Evolutionary conservation across 169 alveolate species (phyloP).

Genomic region (Ichthyophthirius multifiliis): DNA sequence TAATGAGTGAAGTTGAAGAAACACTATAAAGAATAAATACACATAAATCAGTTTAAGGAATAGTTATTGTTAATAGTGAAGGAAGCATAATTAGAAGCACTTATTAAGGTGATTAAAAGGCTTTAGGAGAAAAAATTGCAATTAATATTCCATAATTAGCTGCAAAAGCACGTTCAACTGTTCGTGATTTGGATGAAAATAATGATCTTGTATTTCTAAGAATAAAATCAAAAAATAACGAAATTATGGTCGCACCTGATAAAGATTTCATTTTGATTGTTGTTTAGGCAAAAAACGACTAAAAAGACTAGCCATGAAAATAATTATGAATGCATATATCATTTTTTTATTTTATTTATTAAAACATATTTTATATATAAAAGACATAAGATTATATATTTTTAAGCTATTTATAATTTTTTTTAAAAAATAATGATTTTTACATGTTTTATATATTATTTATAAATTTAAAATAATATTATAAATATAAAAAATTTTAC

Average conservation of each 20-base stretch:
- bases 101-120: conserved; percentile 58
- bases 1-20: conserved; percentile 89
- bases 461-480: too few relatives aligned
- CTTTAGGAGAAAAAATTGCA: conserved; percentile 49
- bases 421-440: too few relatives aligned
- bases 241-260: conserved; percentile 95
- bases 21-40: conserved; percentile 92
- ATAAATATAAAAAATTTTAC: too few relatives aligned
- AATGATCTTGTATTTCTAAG: conserved; percentile 91
- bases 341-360: too few relatives aligned
- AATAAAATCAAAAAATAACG: conserved; percentile 91
- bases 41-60: conserved; percentile 93
- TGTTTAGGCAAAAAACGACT: conserved; percentile 91
- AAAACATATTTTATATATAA: too few relatives aligned
- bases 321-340: too few relatives aligned
- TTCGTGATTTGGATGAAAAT: conserved; percentile 85
- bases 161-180: conserved; percentile 83
- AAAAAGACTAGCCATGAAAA: too few relatives aligned
- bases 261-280: conserved; percentile 92
- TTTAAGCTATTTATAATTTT: too few relatives aligned
- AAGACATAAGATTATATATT: too few relatives aligned
- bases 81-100: conserved; percentile 88
- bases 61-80: conserved; percentile 85
- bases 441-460: too few relatives aligned
- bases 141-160: conserved; percentile 63